phyloP scores from a whole-genome alignment of 2,329 filamentous ascomycete genomes.

The Colletotrichum godetiae region DNA sequence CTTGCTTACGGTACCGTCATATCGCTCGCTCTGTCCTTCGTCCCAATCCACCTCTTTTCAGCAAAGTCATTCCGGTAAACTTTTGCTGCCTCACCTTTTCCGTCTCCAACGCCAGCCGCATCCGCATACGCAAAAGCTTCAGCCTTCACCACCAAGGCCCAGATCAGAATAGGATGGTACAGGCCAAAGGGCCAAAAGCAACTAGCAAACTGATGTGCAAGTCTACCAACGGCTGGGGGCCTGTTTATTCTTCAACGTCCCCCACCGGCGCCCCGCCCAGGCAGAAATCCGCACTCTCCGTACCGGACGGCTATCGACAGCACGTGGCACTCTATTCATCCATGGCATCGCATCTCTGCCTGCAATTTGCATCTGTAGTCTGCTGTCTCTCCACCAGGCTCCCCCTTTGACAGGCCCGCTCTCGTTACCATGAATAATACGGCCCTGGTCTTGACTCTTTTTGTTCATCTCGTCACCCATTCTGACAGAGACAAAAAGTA shows the following conservation, averaged over 20 bases:
- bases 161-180: background rate
- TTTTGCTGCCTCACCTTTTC: background rate
- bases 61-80: background rate
- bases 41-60: too few relatives aligned
- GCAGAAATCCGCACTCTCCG: background rate
- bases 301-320: background rate
- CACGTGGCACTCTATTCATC: slow-evolving; percentile 11
- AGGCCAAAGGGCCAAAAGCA: background rate
- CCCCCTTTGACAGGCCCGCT: background rate
- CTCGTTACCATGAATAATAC: background rate
- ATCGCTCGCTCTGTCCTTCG: too few relatives aligned
- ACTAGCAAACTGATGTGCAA: background rate
- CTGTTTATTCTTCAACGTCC: background rate
- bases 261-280: background rate
- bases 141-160: background rate
- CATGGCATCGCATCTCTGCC: background rate
- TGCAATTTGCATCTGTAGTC: background rate
- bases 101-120: background rate
- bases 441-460: background rate
- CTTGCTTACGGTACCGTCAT: too few relatives aligned
- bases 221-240: background rate
- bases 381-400: background rate
- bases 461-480: background rate
- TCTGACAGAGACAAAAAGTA: slow-evolving; percentile 20
- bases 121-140: background rate